Percentiles rank a stretch among this genome's conserved stretches.
Evolutionary conservation across 2,329 filamentous ascomycete genomes (phyloP).

Genomic region (Diaporthe vexans): DNA sequence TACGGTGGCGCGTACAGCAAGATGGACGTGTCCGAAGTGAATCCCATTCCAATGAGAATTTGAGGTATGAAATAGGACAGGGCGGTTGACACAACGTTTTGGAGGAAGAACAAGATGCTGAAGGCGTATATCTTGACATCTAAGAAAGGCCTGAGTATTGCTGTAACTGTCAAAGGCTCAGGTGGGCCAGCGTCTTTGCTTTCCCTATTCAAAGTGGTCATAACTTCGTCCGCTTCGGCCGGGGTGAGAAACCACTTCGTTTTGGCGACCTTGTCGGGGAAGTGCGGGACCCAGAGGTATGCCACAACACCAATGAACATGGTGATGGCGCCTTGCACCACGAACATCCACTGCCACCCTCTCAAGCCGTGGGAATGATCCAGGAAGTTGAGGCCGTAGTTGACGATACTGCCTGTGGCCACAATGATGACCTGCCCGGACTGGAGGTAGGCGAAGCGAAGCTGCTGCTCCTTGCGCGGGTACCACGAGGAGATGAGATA

Average conservation of each 20-base stretch:
- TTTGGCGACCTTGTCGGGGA: slow-evolving; percentile 71
- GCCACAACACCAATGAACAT: slow-evolving; percentile 70
- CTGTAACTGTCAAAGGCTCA: slow-evolving; percentile 68
- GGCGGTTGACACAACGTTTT: slow-evolving; percentile 76
- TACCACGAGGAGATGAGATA: slow-evolving; percentile 67
- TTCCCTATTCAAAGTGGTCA: slow-evolving; percentile 71
- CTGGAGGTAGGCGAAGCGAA: slow-evolving; percentile 75
- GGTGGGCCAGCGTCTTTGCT: slow-evolving; percentile 68
- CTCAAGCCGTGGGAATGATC: slow-evolving; percentile 68
- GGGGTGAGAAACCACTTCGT: slow-evolving; percentile 71
- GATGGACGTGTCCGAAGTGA: slow-evolving; percentile 66
- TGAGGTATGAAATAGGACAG: slow-evolving; percentile 76
- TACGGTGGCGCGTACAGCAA: slow-evolving; percentile 77
- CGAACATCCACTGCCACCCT: slow-evolving; percentile 79
- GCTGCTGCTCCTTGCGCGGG: slow-evolving; percentile 73
- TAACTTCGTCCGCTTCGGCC: slow-evolving; percentile 68
- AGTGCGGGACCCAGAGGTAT: slow-evolving; percentile 80
- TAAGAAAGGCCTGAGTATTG: slow-evolving; percentile 68
- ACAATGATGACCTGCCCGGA: slow-evolving; percentile 75
- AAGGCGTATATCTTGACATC: slow-evolving; percentile 77
- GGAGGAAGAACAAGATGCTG: slow-evolving; percentile 74
- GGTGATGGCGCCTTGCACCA: slow-evolving; percentile 75
- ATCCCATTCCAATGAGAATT: slow-evolving; percentile 70
- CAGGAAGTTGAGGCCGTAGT: slow-evolving; percentile 77
- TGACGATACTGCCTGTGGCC: slow-evolving; percentile 76